These are phyloP conservation scores for Excoecaria cochinchinensis DNA, from an alignment of 345 rosid genomes.

Conservation along the genomic window DNA sequence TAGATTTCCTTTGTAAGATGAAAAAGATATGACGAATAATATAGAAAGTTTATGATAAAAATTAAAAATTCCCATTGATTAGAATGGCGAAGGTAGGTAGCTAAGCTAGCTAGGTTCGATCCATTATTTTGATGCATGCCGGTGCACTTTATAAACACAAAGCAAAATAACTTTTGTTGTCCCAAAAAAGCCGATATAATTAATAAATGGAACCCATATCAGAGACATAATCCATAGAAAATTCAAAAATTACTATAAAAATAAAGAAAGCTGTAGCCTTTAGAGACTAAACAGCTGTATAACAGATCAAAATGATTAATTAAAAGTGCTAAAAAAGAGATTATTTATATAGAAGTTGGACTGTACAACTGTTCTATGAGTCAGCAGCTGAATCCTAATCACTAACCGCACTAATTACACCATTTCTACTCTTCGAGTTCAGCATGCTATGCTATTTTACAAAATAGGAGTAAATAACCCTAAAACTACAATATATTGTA, in stretches of 20 bases:
- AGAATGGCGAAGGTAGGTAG: neutral
- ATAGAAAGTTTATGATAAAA: no score
- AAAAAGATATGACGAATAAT: no score
- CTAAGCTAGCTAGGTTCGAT: neutral
- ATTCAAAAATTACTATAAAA: neutral
- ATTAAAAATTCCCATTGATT: no score
- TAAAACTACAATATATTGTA: no score
- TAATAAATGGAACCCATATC: neutral
- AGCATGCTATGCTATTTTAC: neutral
- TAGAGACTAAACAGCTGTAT: conserved; percentile 17
- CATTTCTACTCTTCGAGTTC: neutral
- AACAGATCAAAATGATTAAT: conserved; percentile 4
- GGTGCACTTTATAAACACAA: neutral
- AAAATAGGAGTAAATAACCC: no score
- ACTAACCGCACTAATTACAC: conserved; percentile 16
- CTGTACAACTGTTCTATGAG: conserved; percentile 21
- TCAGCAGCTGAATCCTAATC: neutral
- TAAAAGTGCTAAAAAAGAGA: neutral
- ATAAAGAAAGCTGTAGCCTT: conserved; percentile 4
- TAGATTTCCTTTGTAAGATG: no score
- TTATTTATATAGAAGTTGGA: neutral
- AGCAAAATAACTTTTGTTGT: conserved; percentile 7
- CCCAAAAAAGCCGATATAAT: neutral
- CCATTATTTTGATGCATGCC: neutral
- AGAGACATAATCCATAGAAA: no score